phyloP scores from a whole-genome alignment of 1,284 basidiomycete species.

The Flammula alnicola region DNA sequence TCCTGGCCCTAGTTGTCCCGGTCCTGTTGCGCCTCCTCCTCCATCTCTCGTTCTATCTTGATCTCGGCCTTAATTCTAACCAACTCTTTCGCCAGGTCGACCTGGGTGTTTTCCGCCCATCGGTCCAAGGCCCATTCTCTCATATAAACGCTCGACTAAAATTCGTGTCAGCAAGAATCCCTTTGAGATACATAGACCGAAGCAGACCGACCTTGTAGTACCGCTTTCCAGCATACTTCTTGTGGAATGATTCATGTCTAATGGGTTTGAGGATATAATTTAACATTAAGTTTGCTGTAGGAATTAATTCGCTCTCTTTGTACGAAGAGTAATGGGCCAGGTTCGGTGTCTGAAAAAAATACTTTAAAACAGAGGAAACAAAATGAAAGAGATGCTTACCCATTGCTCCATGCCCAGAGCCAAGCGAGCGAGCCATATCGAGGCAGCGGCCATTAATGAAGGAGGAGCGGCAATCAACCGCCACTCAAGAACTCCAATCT shows the following conservation, averaged over 20 bases:
- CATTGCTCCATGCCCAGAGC: conserved; percentile 86
- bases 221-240: conserved; percentile 85
- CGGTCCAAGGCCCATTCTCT: conserved; percentile 65
- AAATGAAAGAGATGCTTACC: conserved; percentile 55
- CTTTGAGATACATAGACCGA: not conserved
- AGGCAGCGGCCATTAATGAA: conserved; percentile 86
- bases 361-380: conserved; percentile 4
- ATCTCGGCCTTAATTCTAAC: conserved; percentile 57
- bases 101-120: conserved; percentile 59
- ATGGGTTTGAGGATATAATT: conserved; percentile 86
- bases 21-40: conserved; percentile 27
- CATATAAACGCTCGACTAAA: conserved; percentile 42
- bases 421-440: conserved; percentile 90
- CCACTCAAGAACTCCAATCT: conserved; percentile 91
- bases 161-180: conserved; percentile 2
- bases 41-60: conserved; percentile 37
- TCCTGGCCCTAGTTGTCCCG: conserved; percentile 22
- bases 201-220: conserved; percentile 46
- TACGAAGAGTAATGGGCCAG: conserved; percentile 93
- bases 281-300: conserved; percentile 91
- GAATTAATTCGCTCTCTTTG: conserved; percentile 81
- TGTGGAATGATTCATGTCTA: conserved; percentile 77
- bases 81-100: conserved; percentile 56
- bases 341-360: conserved; percentile 70
- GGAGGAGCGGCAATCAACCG: conserved; percentile 82